Evolutionary conservation across 176 grass and related monocot genomes (phyloP).

Genomic region (Saccharum spontaneum): DNA sequence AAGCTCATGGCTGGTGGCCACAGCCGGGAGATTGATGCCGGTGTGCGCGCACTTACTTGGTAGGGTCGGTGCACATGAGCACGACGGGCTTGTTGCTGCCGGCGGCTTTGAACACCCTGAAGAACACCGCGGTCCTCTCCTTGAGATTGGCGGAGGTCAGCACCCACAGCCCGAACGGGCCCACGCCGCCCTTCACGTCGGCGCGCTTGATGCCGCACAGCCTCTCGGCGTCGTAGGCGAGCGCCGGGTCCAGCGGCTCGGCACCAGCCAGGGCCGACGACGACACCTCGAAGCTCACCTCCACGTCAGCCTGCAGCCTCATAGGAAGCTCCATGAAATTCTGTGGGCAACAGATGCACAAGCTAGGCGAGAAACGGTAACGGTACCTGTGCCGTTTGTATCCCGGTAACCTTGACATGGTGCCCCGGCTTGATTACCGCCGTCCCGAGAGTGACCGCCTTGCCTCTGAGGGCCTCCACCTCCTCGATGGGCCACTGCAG

Average conservation of each 20-base stretch:
- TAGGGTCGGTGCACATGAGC: constrained; percentile 90
- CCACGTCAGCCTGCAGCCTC: constrained; percentile 58
- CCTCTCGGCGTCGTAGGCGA: constrained; percentile 48
- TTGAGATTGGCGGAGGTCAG: constrained; percentile 46
- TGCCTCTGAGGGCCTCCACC: constrained; percentile 51
- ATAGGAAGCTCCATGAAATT: not conserved
- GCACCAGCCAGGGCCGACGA: constrained; percentile 50
- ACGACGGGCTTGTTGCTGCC: constrained; percentile 37
- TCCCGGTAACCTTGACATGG: constrained; percentile 49
- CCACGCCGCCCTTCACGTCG: constrained; percentile 52
- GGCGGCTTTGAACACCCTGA: constrained; percentile 58
- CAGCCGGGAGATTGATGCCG: no score
- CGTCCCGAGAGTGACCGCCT: constrained; percentile 31
- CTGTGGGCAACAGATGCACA: no score
- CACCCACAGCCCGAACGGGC: constrained; percentile 83
- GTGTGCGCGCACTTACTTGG: constrained; percentile 34
- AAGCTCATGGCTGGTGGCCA: no score
- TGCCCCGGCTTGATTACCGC: constrained; percentile 40
- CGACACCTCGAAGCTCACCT: constrained; percentile 70
- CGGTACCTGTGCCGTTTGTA: constrained; percentile 54
- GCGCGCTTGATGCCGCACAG: constrained; percentile 54
- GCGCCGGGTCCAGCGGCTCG: constrained; percentile 52
- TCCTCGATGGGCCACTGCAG: constrained; percentile 89
- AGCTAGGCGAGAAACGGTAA: not conserved
- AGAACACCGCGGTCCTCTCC: constrained; percentile 74